These are phyloP conservation scores for Thoreauomyces humboldtii DNA, from an alignment of 192 early-diverging fungal species.

Conservation along the genomic window DNA sequence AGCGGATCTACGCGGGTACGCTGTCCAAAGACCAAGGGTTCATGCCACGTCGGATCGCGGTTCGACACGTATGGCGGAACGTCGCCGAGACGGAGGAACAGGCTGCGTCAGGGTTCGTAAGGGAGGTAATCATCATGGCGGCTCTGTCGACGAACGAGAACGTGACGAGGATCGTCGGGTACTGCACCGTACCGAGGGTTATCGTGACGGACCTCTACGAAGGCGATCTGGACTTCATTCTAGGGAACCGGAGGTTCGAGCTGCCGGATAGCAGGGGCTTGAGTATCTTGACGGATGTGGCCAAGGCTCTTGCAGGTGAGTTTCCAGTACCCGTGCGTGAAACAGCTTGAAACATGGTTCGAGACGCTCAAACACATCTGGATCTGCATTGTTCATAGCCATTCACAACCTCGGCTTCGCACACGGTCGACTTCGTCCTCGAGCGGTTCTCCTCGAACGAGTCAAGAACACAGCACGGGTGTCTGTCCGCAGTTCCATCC, in stretches of 20 bases:
- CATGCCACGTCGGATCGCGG: conserved; percentile 25
- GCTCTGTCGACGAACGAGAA: conserved; percentile 19
- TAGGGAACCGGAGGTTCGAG: conserved; percentile 24
- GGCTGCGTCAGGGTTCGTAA: conserved; percentile 7
- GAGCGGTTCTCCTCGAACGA: conserved; percentile 25
- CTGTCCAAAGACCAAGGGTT: conserved; percentile 22
- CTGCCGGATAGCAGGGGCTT: conserved; percentile 3
- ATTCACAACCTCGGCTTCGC: conserved; percentile 16
- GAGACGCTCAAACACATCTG: not conserved
- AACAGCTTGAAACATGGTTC: not conserved
- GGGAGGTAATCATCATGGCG: conserved; percentile 23
- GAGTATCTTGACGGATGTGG: conserved; percentile 21
- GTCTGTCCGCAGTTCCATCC: conserved; percentile 13
- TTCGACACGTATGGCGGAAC: conserved; percentile 27
- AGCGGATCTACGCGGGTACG: conserved; percentile 24
- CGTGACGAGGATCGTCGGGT: conserved; percentile 22
- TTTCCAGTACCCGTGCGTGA: not conserved
- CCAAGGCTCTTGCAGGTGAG: conserved; percentile 6
- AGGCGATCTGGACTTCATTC: conserved; percentile 26
- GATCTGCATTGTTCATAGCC: too few species aligned
- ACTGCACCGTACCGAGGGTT: conserved; percentile 24
- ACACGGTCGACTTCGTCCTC: conserved; percentile 19
- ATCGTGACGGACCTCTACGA: conserved; percentile 28
- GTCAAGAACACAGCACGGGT: conserved; percentile 18
- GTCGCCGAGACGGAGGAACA: conserved; percentile 6